Base-by-base conservation (phyloP, 2,329 filamentous ascomycete genomes). In the Apiospora aurea region DNA sequence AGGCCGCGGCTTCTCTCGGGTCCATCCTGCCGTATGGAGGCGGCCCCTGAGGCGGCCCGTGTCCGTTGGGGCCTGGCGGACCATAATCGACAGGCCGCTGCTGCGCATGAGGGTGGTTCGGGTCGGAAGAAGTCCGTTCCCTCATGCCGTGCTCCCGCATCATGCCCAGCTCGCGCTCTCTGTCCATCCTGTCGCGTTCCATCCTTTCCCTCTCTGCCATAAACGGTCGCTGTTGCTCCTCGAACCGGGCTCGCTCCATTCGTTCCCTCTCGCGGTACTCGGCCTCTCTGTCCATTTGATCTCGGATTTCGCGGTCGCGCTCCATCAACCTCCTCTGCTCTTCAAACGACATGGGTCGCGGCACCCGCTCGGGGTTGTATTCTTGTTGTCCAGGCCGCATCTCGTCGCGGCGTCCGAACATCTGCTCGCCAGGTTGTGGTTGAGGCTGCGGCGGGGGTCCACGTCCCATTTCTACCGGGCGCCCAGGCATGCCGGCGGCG, bases 361-460 rank as follows among this genome's bases (percentile, higher is more conserved):
- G 80, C 1, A 83, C 81, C 70, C 86, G 83, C 66, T 90, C 88
- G 0, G 84, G 83, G 73, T 88, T 87, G 76, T 89, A 90, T 70
- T 90, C 88, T 67, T 82, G 71, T 75, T 78, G 82, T 69, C 75
- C 82, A 53, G 74, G 81, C 5, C 81, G 80, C 69, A 82, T 77
- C 34, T 90, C 87, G 34, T 90, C 88, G 64, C 86, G 83, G 51
- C 86, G 84, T 13, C 78, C 80, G 74, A 89, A 90, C 69, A 83
- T 78, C 13, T 87, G 86, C 70, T 78, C 73, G 70, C 79, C 76
- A 29, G 80, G 77, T 4, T 78, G 75, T 29, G 78, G 78, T 18
- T 69, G 67, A 24, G 57, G 57, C 57, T 64, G 57, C 7, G 68
- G 68, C 5, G 68, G 68, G 6, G 68, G 68, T 10, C 76, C 77